A percentile compares a stretch with the other conserved stretches of the same genome.
These are phyloP conservation scores for Pyricularia sp. DNA, from an alignment of 2,329 filamentous ascomycete genomes.

Conservation along the genomic window DNA sequence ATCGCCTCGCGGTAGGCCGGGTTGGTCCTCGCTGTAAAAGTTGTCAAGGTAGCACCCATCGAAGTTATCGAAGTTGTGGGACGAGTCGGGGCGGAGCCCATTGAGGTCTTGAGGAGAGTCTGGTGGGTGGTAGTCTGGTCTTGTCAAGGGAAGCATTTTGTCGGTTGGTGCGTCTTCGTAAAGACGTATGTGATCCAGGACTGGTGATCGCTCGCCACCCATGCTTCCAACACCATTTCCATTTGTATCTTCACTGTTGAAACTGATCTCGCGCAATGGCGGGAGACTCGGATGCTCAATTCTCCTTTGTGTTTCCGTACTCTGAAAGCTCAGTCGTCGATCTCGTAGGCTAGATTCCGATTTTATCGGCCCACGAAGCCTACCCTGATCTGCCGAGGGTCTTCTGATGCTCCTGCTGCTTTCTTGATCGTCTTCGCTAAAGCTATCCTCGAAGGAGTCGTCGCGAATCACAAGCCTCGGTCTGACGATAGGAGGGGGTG, in stretches of 20 bases:
- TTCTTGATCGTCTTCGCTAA: neutral
- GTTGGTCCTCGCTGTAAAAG: neutral
- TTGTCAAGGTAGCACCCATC: neutral
- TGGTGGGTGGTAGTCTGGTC: neutral
- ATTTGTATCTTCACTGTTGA: neutral
- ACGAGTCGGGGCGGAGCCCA: neutral
- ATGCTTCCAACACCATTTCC: neutral
- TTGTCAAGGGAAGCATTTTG: neutral
- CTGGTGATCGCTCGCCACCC: neutral
- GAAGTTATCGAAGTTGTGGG: neutral
- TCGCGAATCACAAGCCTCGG: slow-evolving; percentile 3
- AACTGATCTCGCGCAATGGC: neutral
- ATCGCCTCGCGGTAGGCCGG: neutral
- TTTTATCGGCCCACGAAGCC: neutral
- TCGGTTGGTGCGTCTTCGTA: slow-evolving; percentile 6
- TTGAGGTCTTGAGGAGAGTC: neutral
- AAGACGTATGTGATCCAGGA: neutral
- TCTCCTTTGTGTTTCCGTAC: neutral
- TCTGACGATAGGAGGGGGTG: neutral
- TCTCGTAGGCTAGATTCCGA: neutral
- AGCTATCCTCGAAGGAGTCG: neutral
- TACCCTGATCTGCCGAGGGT: neutral
- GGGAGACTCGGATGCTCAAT: neutral
- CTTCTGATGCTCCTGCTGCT: neutral
- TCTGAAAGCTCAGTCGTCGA: neutral